Evolutionary conservation across 768 basidiomycete species (phyloP).

Genomic region (Tulasnella sp.): DNA sequence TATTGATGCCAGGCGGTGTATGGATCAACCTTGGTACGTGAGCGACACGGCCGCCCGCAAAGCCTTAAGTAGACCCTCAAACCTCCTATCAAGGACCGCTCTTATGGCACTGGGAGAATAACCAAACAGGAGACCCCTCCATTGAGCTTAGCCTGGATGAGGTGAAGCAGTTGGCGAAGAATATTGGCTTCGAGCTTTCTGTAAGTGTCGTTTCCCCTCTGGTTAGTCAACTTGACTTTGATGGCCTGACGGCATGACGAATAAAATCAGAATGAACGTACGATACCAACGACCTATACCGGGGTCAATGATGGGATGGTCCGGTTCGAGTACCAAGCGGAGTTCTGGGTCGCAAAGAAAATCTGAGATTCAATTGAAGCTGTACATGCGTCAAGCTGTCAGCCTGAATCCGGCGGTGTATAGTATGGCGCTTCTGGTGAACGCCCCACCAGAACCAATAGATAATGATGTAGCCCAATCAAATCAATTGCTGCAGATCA

Average conservation of each 20-base stretch:
- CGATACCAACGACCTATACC: slow-evolving; percentile 76
- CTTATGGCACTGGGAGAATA: slow-evolving; percentile 97
- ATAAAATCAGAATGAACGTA: slow-evolving; percentile 55
- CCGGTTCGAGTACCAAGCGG: slow-evolving; percentile 69
- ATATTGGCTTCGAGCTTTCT: slow-evolving; percentile 71
- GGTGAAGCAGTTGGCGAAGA: slow-evolving; percentile 58
- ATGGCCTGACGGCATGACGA: not conserved
- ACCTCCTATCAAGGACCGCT: too few relatives aligned
- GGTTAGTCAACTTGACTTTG: too few relatives aligned
- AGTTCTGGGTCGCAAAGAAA: slow-evolving; percentile 72
- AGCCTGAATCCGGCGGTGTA: too few relatives aligned
- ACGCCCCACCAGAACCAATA: too few relatives aligned
- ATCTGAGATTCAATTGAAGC: too few relatives aligned
- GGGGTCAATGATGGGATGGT: slow-evolving; percentile 74
- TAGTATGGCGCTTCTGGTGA: too few relatives aligned
- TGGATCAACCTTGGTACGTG: slow-evolving; percentile 81
- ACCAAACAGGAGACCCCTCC: slow-evolving; percentile 59
- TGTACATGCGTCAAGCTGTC: too few relatives aligned
- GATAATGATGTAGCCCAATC: too few relatives aligned
- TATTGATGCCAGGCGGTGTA: slow-evolving; percentile 74
- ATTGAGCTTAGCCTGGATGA: slow-evolving; percentile 87
- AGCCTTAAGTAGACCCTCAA: not conserved
- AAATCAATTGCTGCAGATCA: too few relatives aligned
- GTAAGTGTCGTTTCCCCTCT: slow-evolving; percentile 36
- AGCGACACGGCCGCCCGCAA: too few relatives aligned